Evolutionary conservation across 805 yeast genomes (phyloP), one percentile per base, ranked within the genome.

Genomic region (Kuraishia hungarica): DNA sequence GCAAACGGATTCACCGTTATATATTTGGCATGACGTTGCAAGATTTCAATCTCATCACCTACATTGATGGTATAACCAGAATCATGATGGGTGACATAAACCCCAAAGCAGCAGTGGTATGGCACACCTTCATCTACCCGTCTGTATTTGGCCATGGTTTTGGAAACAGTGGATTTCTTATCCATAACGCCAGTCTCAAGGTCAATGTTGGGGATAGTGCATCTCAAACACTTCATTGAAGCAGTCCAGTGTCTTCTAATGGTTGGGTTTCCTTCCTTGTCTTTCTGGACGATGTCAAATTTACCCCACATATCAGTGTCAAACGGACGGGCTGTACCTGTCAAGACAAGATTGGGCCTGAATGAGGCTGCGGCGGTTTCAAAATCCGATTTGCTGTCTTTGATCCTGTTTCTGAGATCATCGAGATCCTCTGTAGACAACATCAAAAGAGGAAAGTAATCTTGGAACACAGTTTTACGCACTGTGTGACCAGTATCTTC

Each of bases 51-150:
- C 39, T 22, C 51, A 55, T 68, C 71, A 1, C 70, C 69, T 19
- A 53, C 53, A 17, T 54, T 54, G 11, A 68, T 50, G 11, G 51
- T 52, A 46, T 60, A 61, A 2, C 56, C 56, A 19, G 53, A 39
- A 10, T 64, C 62, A 35, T 62, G 64, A 22, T 65, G 67, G 10
- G 64, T 57, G n/a, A 59, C 60, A 39, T 65, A 66, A 22, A 65
- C 57, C 2, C 71, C 71, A 54, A 67, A 67, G 53, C 62, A 66
- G 2, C 64, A 49, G 8, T 55, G 39, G 55, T 56, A 64, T 2
- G 67, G 67, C 29, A 52, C 59, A 1, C 64, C 61, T 29, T 62
- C 63, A 56, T 68, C 72, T 15, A 64, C 64, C 50, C 71, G 63
- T 56, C 72, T 60, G 52, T 59, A 64, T 29, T 60, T 63, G 8